These are phyloP conservation scores for Fusarium irregulare DNA, from an alignment of 2,329 filamentous ascomycete species.

Conservation along the genomic window DNA sequence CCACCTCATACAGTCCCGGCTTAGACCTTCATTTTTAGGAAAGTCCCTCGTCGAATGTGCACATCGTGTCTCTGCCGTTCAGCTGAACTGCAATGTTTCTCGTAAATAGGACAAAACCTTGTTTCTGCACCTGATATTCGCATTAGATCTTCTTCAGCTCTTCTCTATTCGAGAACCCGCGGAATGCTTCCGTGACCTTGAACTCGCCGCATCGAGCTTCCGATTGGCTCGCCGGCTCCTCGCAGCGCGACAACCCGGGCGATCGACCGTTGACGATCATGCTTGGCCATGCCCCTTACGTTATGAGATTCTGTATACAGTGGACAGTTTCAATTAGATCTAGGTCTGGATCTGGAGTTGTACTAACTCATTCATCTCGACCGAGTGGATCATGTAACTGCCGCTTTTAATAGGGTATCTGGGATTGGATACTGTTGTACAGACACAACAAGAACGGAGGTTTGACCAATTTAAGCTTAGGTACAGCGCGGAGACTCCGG, in stretches of 20 bases:
- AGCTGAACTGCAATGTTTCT: constrained; percentile 18
- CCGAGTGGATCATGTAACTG: not conserved
- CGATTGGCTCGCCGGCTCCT: not conserved
- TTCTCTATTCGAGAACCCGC: not conserved
- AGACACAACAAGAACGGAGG: not conserved
- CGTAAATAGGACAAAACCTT: constrained; percentile 1
- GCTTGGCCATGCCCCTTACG: constrained; percentile 5
- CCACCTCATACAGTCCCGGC: not conserved
- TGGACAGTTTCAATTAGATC: not conserved
- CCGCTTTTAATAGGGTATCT: not conserved
- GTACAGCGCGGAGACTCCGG: constrained; percentile 3
- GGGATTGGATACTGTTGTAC: not conserved
- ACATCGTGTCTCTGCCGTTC: constrained; percentile 4
- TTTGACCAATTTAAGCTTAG: constrained; percentile 34
- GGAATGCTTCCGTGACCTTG: constrained; percentile 1
- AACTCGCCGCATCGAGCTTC: not conserved
- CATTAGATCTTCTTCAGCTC: constrained; percentile 36
- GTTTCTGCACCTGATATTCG: not conserved
- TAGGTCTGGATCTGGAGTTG: not conserved
- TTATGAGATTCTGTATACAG: not conserved
- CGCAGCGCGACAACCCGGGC: constrained; percentile 5
- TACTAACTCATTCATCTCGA: not conserved
- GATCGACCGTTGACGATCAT: constrained; percentile 20
- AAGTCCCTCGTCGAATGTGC: not conserved
- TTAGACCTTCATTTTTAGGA: not conserved